These are phyloP conservation scores for Omphalea diandra DNA, from an alignment of 441 rosid genomes.

Conservation along the genomic window DNA sequence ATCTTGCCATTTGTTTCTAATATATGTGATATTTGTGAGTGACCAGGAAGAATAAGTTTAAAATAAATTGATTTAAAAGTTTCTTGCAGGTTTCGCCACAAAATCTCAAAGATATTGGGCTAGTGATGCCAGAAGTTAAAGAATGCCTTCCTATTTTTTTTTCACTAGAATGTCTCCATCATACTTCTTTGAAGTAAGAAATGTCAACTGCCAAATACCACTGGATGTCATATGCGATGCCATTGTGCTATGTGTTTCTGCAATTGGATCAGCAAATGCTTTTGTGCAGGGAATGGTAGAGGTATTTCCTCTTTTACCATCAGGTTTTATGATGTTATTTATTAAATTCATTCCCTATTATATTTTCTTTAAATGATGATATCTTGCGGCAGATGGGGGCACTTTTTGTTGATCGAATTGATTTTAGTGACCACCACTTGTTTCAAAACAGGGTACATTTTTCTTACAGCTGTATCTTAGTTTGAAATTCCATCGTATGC, in stretches of 20 bases:
- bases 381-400: conserved; percentile 61
- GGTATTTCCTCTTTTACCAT: conserved; percentile 34
- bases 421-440: conserved; percentile 71
- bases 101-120: conserved; percentile 47
- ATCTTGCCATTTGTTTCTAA: neutral
- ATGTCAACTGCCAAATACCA: conserved; percentile 37
- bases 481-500: neutral
- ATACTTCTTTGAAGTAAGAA: conserved; percentile 49
- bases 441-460: conserved; percentile 50
- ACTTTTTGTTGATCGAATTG: conserved; percentile 51
- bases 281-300: conserved; percentile 50
- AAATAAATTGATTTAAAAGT: conserved; percentile 17
- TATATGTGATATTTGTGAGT: neutral
- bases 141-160: conserved; percentile 53
- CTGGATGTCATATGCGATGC: conserved; percentile 37
- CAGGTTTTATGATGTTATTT: neutral
- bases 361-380: neutral
- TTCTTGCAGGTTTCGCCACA: conserved; percentile 47
- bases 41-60: neutral
- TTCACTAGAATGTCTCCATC: conserved; percentile 61
- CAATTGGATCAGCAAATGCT: conserved; percentile 71
- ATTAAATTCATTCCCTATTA: neutral
- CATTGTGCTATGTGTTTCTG: conserved; percentile 65
- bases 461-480: neutral
- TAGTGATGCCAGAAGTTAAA: conserved; percentile 44